Evolutionary conservation across 805 yeast genomes (phyloP).

Genomic region (Peterozyma xylosa): DNA sequence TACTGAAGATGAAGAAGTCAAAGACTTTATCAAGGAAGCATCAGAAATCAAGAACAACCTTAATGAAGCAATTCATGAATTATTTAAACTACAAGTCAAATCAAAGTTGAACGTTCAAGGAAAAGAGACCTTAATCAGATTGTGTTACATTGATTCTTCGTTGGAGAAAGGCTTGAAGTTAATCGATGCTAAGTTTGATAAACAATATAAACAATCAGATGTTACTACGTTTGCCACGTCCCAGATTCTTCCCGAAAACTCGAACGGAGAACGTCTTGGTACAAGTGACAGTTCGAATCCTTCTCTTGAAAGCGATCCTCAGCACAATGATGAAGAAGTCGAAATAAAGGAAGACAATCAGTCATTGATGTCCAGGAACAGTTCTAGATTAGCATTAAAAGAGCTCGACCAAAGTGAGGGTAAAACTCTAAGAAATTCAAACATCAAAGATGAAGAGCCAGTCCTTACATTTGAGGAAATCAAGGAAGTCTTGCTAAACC

Average conservation of each 20-base stretch:
- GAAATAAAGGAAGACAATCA: conserved; percentile 8
- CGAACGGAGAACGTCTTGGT: not conserved
- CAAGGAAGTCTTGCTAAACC: conserved; percentile 26
- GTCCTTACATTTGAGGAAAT: conserved; percentile 22
- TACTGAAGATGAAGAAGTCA: conserved; percentile 11
- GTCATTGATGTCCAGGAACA: conserved; percentile 11
- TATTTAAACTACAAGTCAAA: conserved; percentile 49
- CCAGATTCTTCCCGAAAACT: not conserved
- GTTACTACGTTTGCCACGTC: conserved; percentile 2
- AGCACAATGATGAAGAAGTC: conserved; percentile 2
- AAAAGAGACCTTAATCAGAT: conserved; percentile 65
- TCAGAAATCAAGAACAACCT: conserved; percentile 30
- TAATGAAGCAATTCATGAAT: conserved; percentile 42
- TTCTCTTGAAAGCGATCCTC: not conserved
- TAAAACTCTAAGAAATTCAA: conserved; percentile 23
- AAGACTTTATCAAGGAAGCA: conserved; percentile 30
- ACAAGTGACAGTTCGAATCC: not conserved
- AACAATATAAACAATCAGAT: not conserved
- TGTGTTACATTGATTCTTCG: conserved; percentile 64
- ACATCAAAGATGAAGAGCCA: not conserved
- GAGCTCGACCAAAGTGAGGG: conserved; percentile 34
- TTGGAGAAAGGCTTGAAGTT: conserved; percentile 46
- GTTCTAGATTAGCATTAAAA: conserved; percentile 25
- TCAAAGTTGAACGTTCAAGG: conserved; percentile 57
- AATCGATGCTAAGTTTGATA: conserved; percentile 12